Base-by-base conservation (phyloP, 495 filamentous ascomycete genomes). In the Neurospora sp. region DNA sequence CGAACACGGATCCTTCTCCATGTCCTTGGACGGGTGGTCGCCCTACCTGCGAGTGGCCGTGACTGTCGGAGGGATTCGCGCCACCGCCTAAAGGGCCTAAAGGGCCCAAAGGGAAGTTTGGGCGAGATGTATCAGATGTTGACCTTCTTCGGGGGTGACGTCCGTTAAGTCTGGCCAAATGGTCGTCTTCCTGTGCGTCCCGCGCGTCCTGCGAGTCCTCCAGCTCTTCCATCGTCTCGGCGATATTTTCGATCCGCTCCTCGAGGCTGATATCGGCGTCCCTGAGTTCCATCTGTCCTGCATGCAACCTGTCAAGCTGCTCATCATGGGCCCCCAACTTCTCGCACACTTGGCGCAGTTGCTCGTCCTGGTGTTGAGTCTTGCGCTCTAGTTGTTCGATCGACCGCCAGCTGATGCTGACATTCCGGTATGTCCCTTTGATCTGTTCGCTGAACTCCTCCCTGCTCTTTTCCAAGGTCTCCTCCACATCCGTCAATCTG, bases 191-290 rank as follows among this genome's bases (percentile, higher is more conserved):
- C 44, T 81, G 73, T 59, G 20, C 48, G 48, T 66, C 54, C 54
- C 14, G 27, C 16, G 54, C 54, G 14, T 66, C 54, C 14, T 66
- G 54, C 14, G 54, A 35, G 54, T 66, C 54, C 31, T 66, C 54
- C 31, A 66, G 54, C 44, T 83, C 81, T 69, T 79, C 79, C 1
- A 82, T 11, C 6, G 72, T 81, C 73, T 87, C 85, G 39, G 76
- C 77, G n/a, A 87, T 73, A 38, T 81, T 83, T 69, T 88, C 85
- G 27, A 88, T 80, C 37, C 85, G 82, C 71, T 87, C 86, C 75
- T 87, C 86, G 70, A 88, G 75, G 37, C 79, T 81, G 72, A 86
- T 83, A 66, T 85, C 84, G 71, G 85, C 85, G 74, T 88, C 86
- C 39, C 84, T 79, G 48, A 87, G 80, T 48, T 87, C 84, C 71